Base-by-base conservation (phyloP, 1,139 yeast genomes). In the Kodamaea suecica region DNA sequence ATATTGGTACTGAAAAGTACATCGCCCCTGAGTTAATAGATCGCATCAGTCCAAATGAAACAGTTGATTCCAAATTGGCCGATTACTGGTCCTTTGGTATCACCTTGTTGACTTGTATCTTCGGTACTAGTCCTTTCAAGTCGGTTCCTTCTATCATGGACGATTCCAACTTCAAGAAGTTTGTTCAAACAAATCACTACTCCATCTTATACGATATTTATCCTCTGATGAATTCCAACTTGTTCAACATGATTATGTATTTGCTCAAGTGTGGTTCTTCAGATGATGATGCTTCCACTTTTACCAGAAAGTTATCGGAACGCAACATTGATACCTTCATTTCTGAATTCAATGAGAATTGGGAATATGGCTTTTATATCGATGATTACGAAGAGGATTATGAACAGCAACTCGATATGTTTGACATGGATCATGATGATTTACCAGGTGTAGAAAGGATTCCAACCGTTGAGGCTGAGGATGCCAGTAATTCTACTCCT, bases 1-100 rank as follows among this genome's bases (percentile, higher is more conserved):
- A 70, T 44, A 75, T 75, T 29, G 80, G 80, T 26, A 73, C 79
- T 5, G 79, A 74, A 44, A 73, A 72, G 49, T 75, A 73, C 47
- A 73, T 75, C 78, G 76, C 80, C 0, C 80, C 80, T 1, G 80
- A 75, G 45, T 43, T 47, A 30, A 46, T 45, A 16, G 51, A 50
- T 21, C 15, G 33, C 19, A 40, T 52, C 27, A 48, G 49, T 23
- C 42, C 48, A n/a, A 63, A 65, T 41, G 70, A 65, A 38, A 52
- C 63, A 29, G 53, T 48, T 41, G 65, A 52, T 38, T 62, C 62
- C 23, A 27, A 35, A 23, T 35, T 32, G 24, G 36, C 38, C 11
- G 73, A 62, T 49, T 66, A 55, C 44, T 67, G 73, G 73, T 63
- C 71, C 4, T 55, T 61, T 41, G 73, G 74, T 17, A 48, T 63